These are phyloP conservation scores for Zoysia japonica DNA, from an alignment of 176 grass and related monocot species.

Conservation along the genomic window DNA sequence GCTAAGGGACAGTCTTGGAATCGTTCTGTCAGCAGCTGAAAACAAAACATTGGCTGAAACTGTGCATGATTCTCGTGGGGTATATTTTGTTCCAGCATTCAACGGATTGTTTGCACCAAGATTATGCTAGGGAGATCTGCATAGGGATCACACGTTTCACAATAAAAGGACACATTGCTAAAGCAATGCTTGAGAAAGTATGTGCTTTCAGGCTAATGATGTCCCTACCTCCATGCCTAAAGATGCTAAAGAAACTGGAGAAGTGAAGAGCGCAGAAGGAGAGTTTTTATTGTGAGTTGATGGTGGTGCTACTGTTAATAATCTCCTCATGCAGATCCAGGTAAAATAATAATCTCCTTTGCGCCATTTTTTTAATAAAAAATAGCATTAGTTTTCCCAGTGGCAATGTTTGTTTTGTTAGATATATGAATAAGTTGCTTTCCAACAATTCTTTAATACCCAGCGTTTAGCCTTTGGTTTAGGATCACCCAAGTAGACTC, in stretches of 20 bases:
- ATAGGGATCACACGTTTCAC: slow-evolving; percentile 91
- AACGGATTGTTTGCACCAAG: slow-evolving; percentile 89
- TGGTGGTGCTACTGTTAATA: slow-evolving; percentile 84
- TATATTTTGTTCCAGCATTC: slow-evolving; percentile 93
- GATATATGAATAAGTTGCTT: too few relatives aligned
- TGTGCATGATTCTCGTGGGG: slow-evolving; percentile 67
- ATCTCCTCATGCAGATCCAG: slow-evolving; percentile 95
- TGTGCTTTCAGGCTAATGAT: slow-evolving; percentile 97
- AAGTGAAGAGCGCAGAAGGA: slow-evolving; percentile 47
- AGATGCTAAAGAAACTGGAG: slow-evolving; percentile 67
- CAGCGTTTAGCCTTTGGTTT: too few relatives aligned
- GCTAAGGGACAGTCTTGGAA: slow-evolving; percentile 82
- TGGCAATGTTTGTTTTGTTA: too few relatives aligned
- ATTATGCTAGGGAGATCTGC: slow-evolving; percentile 70
- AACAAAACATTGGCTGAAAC: slow-evolving; percentile 67
- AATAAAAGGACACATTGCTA: slow-evolving; percentile 75
- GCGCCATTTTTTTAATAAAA: background rate
- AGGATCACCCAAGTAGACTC: too few relatives aligned
- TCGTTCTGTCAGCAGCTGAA: slow-evolving; percentile 57
- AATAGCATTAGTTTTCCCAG: background rate
- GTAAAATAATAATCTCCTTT: slow-evolving; percentile 26
- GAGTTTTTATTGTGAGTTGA: slow-evolving; percentile 87
- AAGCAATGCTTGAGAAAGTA: slow-evolving; percentile 73
- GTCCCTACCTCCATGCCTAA: slow-evolving; percentile 89
- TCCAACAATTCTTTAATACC: too few relatives aligned